phyloP scores from a whole-genome alignment of 78 protist genomes.

The Dictyostelium purpureum region DNA sequence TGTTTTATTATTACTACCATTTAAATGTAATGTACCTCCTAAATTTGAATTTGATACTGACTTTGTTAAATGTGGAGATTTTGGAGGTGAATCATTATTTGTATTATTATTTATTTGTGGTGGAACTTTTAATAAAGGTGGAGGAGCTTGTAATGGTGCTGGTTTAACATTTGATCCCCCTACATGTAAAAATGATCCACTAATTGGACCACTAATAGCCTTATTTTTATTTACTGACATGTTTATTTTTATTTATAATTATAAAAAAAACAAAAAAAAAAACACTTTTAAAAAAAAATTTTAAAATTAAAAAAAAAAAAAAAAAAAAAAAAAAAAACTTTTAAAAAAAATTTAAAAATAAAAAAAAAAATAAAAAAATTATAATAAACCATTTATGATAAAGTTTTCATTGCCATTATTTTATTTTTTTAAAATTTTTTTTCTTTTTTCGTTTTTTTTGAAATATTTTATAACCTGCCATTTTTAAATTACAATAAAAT shows the following conservation, averaged over 20 bases:
- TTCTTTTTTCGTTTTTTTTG: not conserved
- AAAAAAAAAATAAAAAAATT: too few species aligned
- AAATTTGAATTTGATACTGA: not conserved
- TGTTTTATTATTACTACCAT: not conserved
- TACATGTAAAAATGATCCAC: conserved; percentile 6
- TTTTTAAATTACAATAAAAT: not conserved
- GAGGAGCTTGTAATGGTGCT: not conserved
- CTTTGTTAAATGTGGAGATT: not conserved
- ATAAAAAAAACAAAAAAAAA: too few species aligned
- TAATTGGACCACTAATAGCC: not conserved
- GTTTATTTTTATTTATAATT: too few species aligned
- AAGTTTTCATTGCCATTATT: not conserved
- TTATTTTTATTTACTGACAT: not conserved
- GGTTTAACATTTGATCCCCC: not conserved
- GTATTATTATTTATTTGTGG: not conserved
- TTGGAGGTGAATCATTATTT: not conserved
- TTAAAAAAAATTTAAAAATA: too few species aligned
- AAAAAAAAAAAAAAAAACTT: too few species aligned
- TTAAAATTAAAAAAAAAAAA: too few species aligned
- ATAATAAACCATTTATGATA: too few species aligned
- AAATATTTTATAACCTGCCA: not conserved
- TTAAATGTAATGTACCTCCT: not conserved
- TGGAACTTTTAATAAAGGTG: not conserved
- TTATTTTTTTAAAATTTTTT: not conserved
- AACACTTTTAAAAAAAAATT: too few species aligned